Evolutionary conservation across 2,329 filamentous ascomycete species (phyloP).

Genomic region (Thielaviopsis euricoi): DNA sequence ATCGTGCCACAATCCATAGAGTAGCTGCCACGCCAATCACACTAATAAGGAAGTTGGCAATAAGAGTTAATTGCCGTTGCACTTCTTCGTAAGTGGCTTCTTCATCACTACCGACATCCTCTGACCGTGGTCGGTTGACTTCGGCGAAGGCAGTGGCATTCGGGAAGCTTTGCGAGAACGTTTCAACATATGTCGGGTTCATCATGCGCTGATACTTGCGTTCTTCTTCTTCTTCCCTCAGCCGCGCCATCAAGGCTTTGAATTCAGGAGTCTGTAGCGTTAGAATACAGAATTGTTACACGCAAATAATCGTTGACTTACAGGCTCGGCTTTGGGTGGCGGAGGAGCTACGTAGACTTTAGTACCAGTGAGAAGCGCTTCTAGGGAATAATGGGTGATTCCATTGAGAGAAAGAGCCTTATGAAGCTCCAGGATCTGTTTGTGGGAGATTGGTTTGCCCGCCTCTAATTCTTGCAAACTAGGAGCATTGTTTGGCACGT

Average conservation of each 20-base stretch:
- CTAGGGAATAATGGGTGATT: slow-evolving; percentile 34
- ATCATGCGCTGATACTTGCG: slow-evolving; percentile 70
- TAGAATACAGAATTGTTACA: background rate
- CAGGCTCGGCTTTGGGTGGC: slow-evolving; percentile 59
- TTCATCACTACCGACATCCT: slow-evolving; percentile 27
- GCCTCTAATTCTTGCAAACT: slow-evolving; percentile 20
- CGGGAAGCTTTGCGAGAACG: slow-evolving; percentile 43
- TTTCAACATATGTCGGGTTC: slow-evolving; percentile 39
- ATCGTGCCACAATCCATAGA: slow-evolving; percentile 60
- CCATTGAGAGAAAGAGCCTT: slow-evolving; percentile 27
- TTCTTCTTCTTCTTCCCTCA: slow-evolving; percentile 70
- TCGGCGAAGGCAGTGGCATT: slow-evolving; percentile 38
- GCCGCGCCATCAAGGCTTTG: slow-evolving; percentile 69
- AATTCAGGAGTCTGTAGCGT: slow-evolving; percentile 55
- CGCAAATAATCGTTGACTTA: slow-evolving; percentile 25
- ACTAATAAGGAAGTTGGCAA: slow-evolving; percentile 79
- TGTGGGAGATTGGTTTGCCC: slow-evolving; percentile 56
- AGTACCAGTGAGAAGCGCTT: slow-evolving; percentile 55
- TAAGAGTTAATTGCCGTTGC: slow-evolving; percentile 65
- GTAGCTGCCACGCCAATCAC: slow-evolving; percentile 64
- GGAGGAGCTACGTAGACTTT: slow-evolving; percentile 65
- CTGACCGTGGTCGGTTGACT: slow-evolving; percentile 30
- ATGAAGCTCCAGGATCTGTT: slow-evolving; percentile 49
- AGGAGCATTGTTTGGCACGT: slow-evolving; percentile 1
- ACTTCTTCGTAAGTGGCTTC: slow-evolving; percentile 58